Conservation (phyloP, 345 rosid genomes). For the Salix koriyanagi region DNA sequence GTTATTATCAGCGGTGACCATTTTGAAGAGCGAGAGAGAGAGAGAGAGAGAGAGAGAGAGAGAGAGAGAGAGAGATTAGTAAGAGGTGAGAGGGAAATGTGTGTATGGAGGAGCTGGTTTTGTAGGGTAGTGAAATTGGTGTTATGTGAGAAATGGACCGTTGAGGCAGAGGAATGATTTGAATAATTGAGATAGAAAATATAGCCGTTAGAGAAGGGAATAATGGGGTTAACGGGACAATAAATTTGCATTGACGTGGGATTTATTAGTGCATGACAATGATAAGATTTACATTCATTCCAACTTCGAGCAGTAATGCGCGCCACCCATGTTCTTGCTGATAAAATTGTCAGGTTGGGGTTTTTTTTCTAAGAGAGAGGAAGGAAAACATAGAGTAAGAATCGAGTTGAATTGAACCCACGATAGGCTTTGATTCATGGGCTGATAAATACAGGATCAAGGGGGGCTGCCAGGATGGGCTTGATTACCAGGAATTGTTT, state of each 20-base stretch:
- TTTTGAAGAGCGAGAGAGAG: not conserved
- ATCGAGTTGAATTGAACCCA: not conserved
- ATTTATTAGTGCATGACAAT: not conserved
- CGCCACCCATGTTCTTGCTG: not conserved
- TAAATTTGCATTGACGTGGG: constrained; percentile 10
- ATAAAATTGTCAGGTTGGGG: not conserved
- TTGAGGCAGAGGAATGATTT: constrained; percentile 33
- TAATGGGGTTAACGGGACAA: constrained; percentile 3
- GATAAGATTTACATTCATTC: not conserved
- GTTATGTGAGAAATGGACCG: constrained; percentile 51
- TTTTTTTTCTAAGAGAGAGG: too few relatives aligned
- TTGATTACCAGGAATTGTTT: not conserved
- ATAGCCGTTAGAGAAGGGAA: constrained; percentile 44
- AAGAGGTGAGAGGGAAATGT: not conserved
- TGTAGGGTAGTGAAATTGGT: constrained; percentile 15
- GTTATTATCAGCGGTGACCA: not conserved
- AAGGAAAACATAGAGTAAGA: too few relatives aligned
- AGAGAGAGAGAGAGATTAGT: not conserved
- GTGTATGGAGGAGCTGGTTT: not conserved
- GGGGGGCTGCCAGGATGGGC: not conserved
- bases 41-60: constrained; percentile 5
- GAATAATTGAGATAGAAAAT: constrained; percentile 24
- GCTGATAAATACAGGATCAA: too few relatives aligned
- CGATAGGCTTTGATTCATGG: too few relatives aligned
- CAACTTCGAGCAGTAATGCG: not conserved